Percentiles rank a stretch among this genome's conserved stretches.
These are phyloP conservation scores for Starmerella bombicola DNA, from an alignment of 805 yeast genomes.

Conservation along the genomic window DNA sequence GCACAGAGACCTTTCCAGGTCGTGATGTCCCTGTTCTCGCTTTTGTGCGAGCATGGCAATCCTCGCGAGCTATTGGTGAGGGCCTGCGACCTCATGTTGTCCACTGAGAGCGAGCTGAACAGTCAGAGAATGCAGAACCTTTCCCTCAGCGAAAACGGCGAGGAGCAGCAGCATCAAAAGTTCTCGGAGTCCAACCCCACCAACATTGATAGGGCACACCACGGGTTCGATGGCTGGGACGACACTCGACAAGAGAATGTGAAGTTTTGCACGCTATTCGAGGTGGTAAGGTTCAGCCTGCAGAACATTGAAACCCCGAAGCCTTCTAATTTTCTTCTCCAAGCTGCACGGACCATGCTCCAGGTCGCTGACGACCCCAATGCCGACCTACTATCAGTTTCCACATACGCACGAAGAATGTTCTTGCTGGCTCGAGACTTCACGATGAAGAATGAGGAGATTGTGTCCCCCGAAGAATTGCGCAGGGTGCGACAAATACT, in stretches of 20 bases:
- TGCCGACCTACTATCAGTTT: conserved; percentile 29
- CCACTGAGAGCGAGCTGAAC: conserved; percentile 14
- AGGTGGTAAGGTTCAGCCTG: conserved; percentile 47
- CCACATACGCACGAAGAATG: conserved; percentile 47
- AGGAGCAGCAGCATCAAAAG: conserved; percentile 16
- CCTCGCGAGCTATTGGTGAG: conserved; percentile 69
- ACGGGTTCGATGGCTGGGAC: conserved; percentile 13
- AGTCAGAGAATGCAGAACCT: conserved; percentile 25
- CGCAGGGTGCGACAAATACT: conserved; percentile 51
- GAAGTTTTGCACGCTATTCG: conserved; percentile 53
- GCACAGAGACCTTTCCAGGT: conserved; percentile 30
- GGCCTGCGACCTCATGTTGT: conserved; percentile 48
- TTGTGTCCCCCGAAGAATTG: conserved; percentile 31
- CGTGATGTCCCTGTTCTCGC: conserved; percentile 38
- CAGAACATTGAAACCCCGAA: conserved; percentile 52
- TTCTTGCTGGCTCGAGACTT: conserved; percentile 46
- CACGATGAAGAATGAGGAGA: conserved; percentile 27
- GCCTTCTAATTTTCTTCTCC: conserved; percentile 69
- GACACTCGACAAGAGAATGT: conserved; percentile 26
- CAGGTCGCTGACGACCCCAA: conserved; percentile 38
- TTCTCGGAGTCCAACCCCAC: background rate
- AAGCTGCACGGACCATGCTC: conserved; percentile 49
- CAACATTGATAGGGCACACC: conserved; percentile 4
- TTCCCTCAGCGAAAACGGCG: conserved; percentile 22
- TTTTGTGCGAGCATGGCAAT: conserved; percentile 57